Conservation (phyloP, 495 filamentous ascomycete genomes). For the Pseudevernia furfuracea region DNA sequence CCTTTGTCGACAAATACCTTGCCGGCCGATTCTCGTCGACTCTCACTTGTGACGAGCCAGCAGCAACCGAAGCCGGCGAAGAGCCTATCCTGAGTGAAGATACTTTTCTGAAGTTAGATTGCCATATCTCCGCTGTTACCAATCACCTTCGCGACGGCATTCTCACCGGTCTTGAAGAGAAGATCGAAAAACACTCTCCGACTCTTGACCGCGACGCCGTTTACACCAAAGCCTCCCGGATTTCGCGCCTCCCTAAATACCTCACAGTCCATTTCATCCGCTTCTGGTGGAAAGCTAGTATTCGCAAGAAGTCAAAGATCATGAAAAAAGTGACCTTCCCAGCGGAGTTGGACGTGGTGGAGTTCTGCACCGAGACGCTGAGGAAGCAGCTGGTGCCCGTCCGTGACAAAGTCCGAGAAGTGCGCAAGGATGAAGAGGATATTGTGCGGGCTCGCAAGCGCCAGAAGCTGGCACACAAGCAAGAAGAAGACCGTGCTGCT, state of each 20-base stretch:
- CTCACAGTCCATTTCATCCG: constrained; percentile 95
- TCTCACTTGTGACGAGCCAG: constrained; percentile 75
- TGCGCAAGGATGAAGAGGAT: constrained; percentile 90
- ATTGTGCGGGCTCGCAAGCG: constrained; percentile 80
- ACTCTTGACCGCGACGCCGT: constrained; percentile 65
- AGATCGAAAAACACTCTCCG: constrained; percentile 82
- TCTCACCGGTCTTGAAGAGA: constrained; percentile 68
- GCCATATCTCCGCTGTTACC: constrained; percentile 77
- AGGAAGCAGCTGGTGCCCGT: constrained; percentile 76
- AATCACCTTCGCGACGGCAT: constrained; percentile 90
- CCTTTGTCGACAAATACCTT: constrained; percentile 88
- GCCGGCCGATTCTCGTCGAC: constrained; percentile 67
- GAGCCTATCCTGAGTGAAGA: constrained; percentile 58
- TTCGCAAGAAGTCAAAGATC: constrained; percentile 97
- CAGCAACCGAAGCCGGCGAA: constrained; percentile 69
- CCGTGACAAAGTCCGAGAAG: constrained; percentile 88
- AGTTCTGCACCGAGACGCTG: constrained; percentile 90
- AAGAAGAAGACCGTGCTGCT: constrained; percentile 44
- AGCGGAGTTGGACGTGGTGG: constrained; percentile 81
- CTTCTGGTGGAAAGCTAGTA: constrained; percentile 93
- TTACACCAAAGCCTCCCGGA: constrained; percentile 85
- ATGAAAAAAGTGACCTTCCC: constrained; percentile 98
- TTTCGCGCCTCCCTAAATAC: constrained; percentile 86
- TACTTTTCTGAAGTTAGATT: constrained; percentile 84
- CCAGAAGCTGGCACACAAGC: constrained; percentile 65